These are phyloP conservation scores for Mycena venus DNA, from an alignment of 768 basidiomycete species.

Conservation along the genomic window DNA sequence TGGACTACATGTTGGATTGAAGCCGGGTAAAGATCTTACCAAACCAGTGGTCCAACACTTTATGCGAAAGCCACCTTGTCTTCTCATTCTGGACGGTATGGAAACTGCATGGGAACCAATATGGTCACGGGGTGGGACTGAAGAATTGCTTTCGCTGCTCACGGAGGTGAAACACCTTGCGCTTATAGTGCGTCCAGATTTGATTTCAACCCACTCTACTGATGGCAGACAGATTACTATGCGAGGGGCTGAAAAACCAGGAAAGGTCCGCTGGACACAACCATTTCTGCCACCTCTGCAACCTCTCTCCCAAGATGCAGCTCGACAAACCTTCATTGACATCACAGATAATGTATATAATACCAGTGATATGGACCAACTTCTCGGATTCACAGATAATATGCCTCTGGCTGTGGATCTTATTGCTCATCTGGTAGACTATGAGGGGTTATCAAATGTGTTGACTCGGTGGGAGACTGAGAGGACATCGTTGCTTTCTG, in stretches of 20 bases:
- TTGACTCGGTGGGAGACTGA: no score
- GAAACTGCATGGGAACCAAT: no score
- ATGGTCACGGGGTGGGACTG: no score
- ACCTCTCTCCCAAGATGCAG: not conserved
- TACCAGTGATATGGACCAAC: not conserved
- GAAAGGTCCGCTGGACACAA: no score
- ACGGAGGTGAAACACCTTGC: not conserved
- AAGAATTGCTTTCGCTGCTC: no score
- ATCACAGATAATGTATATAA: not conserved
- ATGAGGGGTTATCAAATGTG: no score
- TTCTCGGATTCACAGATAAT: not conserved
- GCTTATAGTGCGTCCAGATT: not conserved
- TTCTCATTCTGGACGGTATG: not conserved
- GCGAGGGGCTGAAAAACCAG: no score
- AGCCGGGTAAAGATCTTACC: not conserved
- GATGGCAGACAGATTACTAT: not conserved
- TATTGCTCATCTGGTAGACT: no score
- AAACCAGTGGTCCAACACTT: not conserved
- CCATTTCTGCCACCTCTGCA: not conserved
- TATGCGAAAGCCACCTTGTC: not conserved
- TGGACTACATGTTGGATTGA: not conserved
- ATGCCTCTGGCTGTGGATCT: no score
- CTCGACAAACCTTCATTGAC: no score
- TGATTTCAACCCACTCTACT: not conserved
- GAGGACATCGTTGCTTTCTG: no score